These are phyloP conservation scores for Chaetomiaceae sp. DNA, from an alignment of 2,329 filamentous ascomycete genomes.

Conservation along the genomic window DNA sequence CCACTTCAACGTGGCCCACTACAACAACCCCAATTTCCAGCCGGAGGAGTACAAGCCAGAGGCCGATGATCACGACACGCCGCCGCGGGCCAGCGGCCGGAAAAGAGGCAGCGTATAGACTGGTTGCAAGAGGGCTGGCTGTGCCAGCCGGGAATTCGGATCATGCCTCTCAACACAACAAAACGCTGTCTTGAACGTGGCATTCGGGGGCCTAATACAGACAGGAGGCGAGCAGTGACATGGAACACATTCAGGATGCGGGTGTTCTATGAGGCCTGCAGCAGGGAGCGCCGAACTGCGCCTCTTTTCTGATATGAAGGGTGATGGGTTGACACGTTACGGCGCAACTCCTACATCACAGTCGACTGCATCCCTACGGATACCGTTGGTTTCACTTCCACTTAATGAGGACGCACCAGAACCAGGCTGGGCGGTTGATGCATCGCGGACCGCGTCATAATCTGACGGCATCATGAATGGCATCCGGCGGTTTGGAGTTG, in stretches of 20 bases:
- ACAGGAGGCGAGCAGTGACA: neutral
- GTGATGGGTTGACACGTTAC: too few species aligned
- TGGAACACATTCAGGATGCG: too few species aligned
- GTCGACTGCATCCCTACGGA: too few species aligned
- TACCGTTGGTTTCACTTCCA: neutral
- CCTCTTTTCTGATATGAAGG: too few species aligned
- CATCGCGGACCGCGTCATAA: neutral
- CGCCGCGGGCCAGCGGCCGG: constrained; percentile 14
- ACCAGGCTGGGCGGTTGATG: constrained; percentile 11
- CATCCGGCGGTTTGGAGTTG: neutral
- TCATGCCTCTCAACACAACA: too few species aligned
- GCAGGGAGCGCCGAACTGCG: too few species aligned
- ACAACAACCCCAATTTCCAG: constrained; percentile 57
- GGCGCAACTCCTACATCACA: too few species aligned
- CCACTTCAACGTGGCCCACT: constrained; percentile 61
- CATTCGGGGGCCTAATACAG: constrained; percentile 9
- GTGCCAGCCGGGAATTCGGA: constrained; percentile 11
- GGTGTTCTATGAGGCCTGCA: too few species aligned
- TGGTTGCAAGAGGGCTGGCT: constrained; percentile 15
- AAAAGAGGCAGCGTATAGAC: constrained; percentile 23
- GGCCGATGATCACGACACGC: constrained; percentile 30
- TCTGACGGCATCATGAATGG: constrained; percentile 1
- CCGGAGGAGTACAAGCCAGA: constrained; percentile 46
- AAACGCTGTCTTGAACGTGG: neutral
- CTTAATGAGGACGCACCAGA: constrained; percentile 4